These are phyloP conservation scores for Marsdenia floribunda DNA, from an alignment of 257 asterid species.

Conservation along the genomic window DNA sequence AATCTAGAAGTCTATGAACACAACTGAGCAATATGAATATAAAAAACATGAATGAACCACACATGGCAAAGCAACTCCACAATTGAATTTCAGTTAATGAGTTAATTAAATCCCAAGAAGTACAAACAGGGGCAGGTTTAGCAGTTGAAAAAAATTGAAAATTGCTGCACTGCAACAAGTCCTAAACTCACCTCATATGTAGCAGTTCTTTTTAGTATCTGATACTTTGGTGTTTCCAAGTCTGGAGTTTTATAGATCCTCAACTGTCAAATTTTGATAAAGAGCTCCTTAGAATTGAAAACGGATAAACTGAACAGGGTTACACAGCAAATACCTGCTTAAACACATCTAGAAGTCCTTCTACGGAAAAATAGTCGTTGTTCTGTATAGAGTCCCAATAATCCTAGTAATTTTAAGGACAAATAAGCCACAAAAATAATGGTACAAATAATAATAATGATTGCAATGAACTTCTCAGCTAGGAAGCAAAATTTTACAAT, in stretches of 20 bases:
- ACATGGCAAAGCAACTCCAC: no score
- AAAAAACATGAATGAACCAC: not conserved
- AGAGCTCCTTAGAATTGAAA: not conserved
- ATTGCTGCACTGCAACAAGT: not conserved
- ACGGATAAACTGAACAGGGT: not conserved
- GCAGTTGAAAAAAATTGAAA: not conserved
- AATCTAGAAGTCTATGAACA: no score
- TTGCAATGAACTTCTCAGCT: not conserved
- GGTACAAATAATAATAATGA: no score
- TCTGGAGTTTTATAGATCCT: slow-evolving; percentile 75
- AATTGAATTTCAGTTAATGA: not conserved
- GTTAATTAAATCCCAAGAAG: not conserved
- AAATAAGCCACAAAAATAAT: slow-evolving; percentile 14
- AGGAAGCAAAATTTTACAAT: slow-evolving; percentile 40
- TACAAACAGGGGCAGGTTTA: not conserved
- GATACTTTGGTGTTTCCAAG: slow-evolving; percentile 70
- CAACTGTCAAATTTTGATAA: slow-evolving; percentile 42
- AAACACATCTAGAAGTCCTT: slow-evolving; percentile 59
- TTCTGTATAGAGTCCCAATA: slow-evolving; percentile 85
- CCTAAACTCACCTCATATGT: slow-evolving; percentile 56
- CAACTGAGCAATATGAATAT: no score
- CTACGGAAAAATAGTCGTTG: slow-evolving; percentile 71
- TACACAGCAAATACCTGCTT: slow-evolving; percentile 51
- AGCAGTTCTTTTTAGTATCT: slow-evolving; percentile 64
- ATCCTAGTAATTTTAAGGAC: slow-evolving; percentile 40